Evolutionary conservation across 2,329 filamentous ascomycete species (phyloP), one percentile per base, ranked within the genome.

Genomic region (Aspergillus ibericus): DNA sequence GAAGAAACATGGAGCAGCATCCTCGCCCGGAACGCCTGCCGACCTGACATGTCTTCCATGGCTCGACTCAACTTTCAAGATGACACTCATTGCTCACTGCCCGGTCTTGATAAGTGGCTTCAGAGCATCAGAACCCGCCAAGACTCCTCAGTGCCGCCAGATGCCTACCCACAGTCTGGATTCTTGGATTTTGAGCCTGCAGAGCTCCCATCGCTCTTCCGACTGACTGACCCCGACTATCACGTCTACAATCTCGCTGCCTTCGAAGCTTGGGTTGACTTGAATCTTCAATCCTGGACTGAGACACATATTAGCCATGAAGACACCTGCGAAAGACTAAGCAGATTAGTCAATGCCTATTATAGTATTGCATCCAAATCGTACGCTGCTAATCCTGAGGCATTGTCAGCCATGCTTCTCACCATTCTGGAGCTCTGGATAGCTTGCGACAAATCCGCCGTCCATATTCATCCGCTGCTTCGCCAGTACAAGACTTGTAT

Each of bases 361-460:
- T 66, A 76, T 38, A 4, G 15, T 0, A 3, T 20, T 3, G 77
- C 76, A 0, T 40, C 27, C 0, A 0, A 1, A 0, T 8, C 34
- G 0, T 86, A 85, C 44, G 2, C 54, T 0, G 60, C 52, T 0
- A 76, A 79, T 2, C 81, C 85, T 0, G 78, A 83, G 59, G 71
- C 70, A 0, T 64, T 74, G 0, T 88, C 86, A 0, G 60, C 80
- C 4, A 86, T 87, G 81, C 57, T 85, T 2, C 75, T 89, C 0
- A 83, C 80, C 0, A 63, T 83, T 0, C 63, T 85, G 2, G 84
- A 88, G 55, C 67, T 88, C 0, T 89, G 86, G 86, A 67, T 84
- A 7, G 82, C 81, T 0, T 79, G 81, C 32, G 85, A 89, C 59
- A 80, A 73, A 52, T 73, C 75, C 1, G 80, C 80, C 0, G 71